Evolutionary conservation across 2,329 filamentous ascomycete genomes (phyloP), one percentile per base, ranked within the genome.

Genomic region (Fonsecaea monophora): DNA sequence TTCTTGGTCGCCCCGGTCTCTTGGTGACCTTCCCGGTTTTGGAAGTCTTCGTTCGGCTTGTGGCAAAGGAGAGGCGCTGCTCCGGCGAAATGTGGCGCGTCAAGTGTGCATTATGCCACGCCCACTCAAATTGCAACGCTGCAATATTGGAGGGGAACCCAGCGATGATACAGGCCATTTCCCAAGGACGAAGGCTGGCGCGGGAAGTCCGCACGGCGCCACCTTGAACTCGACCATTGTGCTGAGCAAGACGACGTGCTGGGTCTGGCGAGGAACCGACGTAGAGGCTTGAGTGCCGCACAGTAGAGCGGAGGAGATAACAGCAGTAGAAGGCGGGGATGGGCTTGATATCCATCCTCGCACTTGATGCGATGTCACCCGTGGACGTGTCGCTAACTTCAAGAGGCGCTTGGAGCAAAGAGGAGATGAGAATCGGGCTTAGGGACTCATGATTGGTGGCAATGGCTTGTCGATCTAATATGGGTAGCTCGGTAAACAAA

Each of bases 41-140:
- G 3, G 64, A 56, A 18, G 69, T 70, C 58, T 70, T 73, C 5
- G 61, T 65, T 4, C 65, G 67, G 8, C 67, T 69, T 8, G 67
- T 70, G 15, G 72, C 67, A 56, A 72, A 71, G 3, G 68, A 71
- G 15, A 74, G 63, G 53, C 72, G 67, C 48, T 87, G 84, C 37
- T 85, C 82, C 12, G 84, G 78, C 12, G 90, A 85, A 65, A 97
- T 92, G 76, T 96, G 93, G 38, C 90, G 82, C 4, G 94, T 94
- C 38, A 90, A 77, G 75, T 95, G 90, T 1, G 93, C 87, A 75
- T 98, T 93, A 71, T 92, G 92, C 84, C 96, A 90, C 45, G 94
- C 94, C 94, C 94, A 97, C 83, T 98, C 94, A 75, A 99, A 98
- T 75, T 98, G 94, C 70, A 99, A 80, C 0, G 95, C 95, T 0